Conservation (phyloP, 441 rosid species). For the Populus hybrid region DNA sequence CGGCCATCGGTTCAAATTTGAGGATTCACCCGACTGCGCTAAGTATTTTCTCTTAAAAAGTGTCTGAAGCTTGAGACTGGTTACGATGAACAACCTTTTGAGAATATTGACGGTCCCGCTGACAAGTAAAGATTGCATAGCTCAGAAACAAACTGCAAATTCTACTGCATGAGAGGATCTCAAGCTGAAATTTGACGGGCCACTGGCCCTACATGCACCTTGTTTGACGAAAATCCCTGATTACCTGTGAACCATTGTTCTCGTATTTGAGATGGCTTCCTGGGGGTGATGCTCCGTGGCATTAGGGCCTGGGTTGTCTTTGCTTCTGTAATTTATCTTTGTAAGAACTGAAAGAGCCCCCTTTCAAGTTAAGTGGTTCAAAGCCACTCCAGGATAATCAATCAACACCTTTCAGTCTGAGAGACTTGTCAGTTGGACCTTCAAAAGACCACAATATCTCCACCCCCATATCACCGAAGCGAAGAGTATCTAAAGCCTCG, state of each 20-base stretch:
- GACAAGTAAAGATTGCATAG: too few relatives aligned
- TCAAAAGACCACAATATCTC: background rate
- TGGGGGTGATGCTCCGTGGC: background rate
- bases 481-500: background rate
- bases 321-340: background rate
- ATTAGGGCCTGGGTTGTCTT: background rate
- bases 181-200: background rate
- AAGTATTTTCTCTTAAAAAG: too few relatives aligned
- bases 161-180: too few relatives aligned
- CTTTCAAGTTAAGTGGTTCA: background rate
- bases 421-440: background rate
- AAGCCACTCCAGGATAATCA: background rate
- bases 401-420: background rate
- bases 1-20: too few relatives aligned
- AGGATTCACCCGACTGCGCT: too few relatives aligned
- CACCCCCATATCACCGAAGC: background rate
- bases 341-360: background rate
- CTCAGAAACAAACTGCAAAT: too few relatives aligned
- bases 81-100: too few relatives aligned
- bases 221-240: background rate
- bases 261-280: background rate
- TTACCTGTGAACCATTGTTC: background rate
- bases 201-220: background rate
- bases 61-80: too few relatives aligned
- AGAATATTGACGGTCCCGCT: too few relatives aligned